A percentile compares a stretch with the other conserved stretches of the same genome.
These are phyloP conservation scores for Wickerhamiella spandovensis DNA, from an alignment of 805 yeast species.

Conservation along the genomic window DNA sequence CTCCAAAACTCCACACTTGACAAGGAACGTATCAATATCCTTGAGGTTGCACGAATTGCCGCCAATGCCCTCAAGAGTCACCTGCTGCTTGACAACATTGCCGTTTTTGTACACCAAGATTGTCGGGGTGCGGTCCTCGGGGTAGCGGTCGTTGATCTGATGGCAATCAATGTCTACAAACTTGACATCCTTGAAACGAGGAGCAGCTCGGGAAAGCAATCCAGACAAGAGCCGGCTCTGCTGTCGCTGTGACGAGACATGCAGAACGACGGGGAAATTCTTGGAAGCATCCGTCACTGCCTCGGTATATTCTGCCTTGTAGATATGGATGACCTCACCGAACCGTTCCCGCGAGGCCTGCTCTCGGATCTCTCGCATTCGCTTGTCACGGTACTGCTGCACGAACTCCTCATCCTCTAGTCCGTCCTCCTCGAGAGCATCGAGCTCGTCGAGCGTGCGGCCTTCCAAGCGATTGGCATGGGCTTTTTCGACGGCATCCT, in stretches of 20 bases:
- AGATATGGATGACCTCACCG: constrained; percentile 65
- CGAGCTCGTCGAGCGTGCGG: constrained; percentile 67
- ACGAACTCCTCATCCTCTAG: constrained; percentile 71
- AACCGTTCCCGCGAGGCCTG: constrained; percentile 43
- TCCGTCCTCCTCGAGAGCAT: constrained; percentile 81
- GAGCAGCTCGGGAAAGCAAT: constrained; percentile 45
- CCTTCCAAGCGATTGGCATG: constrained; percentile 73
- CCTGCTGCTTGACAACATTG: constrained; percentile 64
- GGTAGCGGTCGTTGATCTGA: constrained; percentile 86
- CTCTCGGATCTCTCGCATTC: constrained; percentile 60
- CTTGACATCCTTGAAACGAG: constrained; percentile 65
- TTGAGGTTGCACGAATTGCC: constrained; percentile 59
- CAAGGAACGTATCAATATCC: constrained; percentile 65
- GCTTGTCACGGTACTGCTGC: constrained; percentile 57
- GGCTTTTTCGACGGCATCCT: constrained; percentile 65
- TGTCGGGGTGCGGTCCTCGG: constrained; percentile 85
- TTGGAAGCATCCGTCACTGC: constrained; percentile 77
- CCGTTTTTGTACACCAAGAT: constrained; percentile 67
- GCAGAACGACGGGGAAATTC: constrained; percentile 56
- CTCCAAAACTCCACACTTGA: constrained; percentile 51
- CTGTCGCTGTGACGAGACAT: constrained; percentile 51
- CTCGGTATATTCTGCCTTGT: constrained; percentile 74
- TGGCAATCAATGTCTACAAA: constrained; percentile 85
- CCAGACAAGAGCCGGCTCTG: constrained; percentile 63
- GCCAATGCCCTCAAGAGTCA: constrained; percentile 70